Percentiles rank a stretch among this genome's conserved stretches.
These are phyloP conservation scores for Eucalyptus lansdowneana DNA, from an alignment of 345 rosid genomes.

Conservation along the genomic window DNA sequence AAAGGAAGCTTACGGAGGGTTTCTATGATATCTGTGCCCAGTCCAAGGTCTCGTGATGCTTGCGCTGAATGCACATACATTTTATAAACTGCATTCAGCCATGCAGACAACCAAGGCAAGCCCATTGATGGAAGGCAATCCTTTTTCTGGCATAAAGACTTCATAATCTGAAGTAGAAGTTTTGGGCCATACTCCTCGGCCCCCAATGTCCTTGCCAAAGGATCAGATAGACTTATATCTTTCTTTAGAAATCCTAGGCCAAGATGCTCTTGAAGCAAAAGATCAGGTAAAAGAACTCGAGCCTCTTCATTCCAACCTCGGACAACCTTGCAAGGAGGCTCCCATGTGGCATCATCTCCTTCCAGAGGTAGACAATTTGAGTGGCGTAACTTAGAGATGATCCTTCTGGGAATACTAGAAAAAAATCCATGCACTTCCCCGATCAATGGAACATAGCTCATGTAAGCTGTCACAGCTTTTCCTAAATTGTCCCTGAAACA, in stretches of 20 bases:
- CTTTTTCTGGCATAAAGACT: constrained; percentile 33
- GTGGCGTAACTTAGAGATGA: constrained; percentile 42
- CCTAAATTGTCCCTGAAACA: constrained; percentile 60
- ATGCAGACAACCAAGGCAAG: constrained; percentile 61
- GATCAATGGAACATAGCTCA: constrained; percentile 83
- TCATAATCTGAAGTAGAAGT: constrained; percentile 46
- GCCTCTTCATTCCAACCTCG: constrained; percentile 78
- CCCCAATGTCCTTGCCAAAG: constrained; percentile 69
- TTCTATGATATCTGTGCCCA: constrained; percentile 20
- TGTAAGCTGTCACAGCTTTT: constrained; percentile 66
- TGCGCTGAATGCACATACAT: constrained; percentile 28
- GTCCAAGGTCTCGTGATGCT: constrained; percentile 9
- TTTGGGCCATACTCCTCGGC: constrained; percentile 67
- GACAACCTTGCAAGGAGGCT: constrained; percentile 78
- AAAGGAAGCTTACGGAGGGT: constrained; percentile 50
- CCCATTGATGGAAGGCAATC: constrained; percentile 57
- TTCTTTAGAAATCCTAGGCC: constrained; percentile 75
- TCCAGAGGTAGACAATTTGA: constrained; percentile 70
- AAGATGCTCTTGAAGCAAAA: constrained; percentile 58
- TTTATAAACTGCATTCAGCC: constrained; percentile 42
- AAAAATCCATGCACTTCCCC: constrained; percentile 96
- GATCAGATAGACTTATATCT: constrained; percentile 61
- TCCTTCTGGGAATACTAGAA: constrained; percentile 57
- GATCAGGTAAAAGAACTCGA: constrained; percentile 38
- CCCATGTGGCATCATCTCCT: constrained; percentile 63